Evolutionary conservation across 164 flowering plant genomes (phyloP).

Genomic region (Annona squamosa): DNA sequence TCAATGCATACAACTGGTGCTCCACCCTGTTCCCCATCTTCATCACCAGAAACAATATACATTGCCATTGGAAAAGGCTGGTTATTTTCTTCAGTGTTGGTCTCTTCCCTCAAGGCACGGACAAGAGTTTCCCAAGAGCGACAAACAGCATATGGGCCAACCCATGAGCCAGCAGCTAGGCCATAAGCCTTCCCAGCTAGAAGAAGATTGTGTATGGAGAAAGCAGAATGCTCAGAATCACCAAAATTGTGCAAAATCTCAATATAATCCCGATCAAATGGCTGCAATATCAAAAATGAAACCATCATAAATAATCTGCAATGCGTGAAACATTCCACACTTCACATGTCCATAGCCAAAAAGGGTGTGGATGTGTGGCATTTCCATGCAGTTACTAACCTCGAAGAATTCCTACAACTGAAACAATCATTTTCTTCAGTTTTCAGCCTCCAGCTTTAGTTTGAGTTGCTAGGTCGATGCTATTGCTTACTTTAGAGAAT

Average conservation of each 20-base stretch:
- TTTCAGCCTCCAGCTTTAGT: background rate
- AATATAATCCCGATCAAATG: conserved; percentile 49
- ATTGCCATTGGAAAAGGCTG: conserved; percentile 60
- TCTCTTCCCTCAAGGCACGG: conserved; percentile 31
- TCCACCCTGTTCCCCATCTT: conserved; percentile 96
- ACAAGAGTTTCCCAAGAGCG: conserved; percentile 85
- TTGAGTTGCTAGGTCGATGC: too few relatives aligned
- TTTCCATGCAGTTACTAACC: background rate
- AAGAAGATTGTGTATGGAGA: conserved; percentile 89
- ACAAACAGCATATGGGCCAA: conserved; percentile 96
- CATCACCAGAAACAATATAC: conserved; percentile 95
- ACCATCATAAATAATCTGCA: conserved; percentile 17
- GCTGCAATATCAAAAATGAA: conserved; percentile 41
- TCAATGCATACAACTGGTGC: conserved; percentile 87
- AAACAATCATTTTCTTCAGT: background rate
- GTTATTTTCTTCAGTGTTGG: conserved; percentile 15
- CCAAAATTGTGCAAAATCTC: conserved; percentile 74
- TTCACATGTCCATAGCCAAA: background rate
- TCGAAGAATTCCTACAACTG: background rate
- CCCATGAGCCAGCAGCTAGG: conserved; percentile 95
- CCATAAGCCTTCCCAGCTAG: conserved; percentile 73
- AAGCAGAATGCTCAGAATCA: conserved; percentile 64
- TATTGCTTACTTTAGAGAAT: too few relatives aligned
- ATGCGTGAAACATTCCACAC: background rate
- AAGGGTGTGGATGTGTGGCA: background rate